Evolutionary conservation across 2,329 filamentous ascomycete species (phyloP).

Genomic region (Penicillium paneum): DNA sequence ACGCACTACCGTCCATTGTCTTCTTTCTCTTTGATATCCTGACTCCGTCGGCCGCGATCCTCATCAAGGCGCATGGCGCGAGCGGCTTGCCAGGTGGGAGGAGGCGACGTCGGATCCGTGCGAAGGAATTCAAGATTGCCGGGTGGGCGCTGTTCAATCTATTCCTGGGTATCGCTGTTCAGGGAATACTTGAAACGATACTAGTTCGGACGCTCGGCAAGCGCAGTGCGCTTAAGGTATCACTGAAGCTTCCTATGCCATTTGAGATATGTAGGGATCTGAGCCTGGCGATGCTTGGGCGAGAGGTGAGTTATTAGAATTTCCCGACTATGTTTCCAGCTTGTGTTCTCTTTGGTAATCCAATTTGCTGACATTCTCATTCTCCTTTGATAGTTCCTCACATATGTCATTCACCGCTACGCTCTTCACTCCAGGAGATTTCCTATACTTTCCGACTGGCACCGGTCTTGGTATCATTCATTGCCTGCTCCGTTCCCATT

Average conservation of each 20-base stretch:
- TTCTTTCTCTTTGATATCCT: conserved; percentile 71
- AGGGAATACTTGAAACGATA: conserved; percentile 54
- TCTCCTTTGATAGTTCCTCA: conserved; percentile 22
- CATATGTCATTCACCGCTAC: conserved; percentile 70
- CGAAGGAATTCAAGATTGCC: conserved; percentile 49
- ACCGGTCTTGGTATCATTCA: conserved; percentile 57
- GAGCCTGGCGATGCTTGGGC: conserved; percentile 50
- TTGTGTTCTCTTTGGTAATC: background rate
- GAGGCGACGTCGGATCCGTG: conserved; percentile 39
- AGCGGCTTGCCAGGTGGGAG: conserved; percentile 47
- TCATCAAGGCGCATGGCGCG: conserved; percentile 65
- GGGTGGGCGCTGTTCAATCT: conserved; percentile 57
- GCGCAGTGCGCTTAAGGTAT: conserved; percentile 57
- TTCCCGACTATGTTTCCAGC: background rate
- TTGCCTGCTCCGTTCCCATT: conserved; percentile 54
- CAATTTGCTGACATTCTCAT: conserved; percentile 3
- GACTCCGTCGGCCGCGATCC: conserved; percentile 65
- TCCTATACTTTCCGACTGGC: conserved; percentile 52
- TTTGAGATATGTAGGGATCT: conserved; percentile 59
- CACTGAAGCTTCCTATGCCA: conserved; percentile 59
- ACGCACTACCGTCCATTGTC: conserved; percentile 66
- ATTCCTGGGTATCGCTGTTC: conserved; percentile 51
- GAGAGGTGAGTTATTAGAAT: conserved; percentile 50
- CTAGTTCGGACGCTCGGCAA: conserved; percentile 53
- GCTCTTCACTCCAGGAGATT: conserved; percentile 60